Conservation (phyloP, 805 yeast species). For the Hanseniaspora clermontiae region DNA sequence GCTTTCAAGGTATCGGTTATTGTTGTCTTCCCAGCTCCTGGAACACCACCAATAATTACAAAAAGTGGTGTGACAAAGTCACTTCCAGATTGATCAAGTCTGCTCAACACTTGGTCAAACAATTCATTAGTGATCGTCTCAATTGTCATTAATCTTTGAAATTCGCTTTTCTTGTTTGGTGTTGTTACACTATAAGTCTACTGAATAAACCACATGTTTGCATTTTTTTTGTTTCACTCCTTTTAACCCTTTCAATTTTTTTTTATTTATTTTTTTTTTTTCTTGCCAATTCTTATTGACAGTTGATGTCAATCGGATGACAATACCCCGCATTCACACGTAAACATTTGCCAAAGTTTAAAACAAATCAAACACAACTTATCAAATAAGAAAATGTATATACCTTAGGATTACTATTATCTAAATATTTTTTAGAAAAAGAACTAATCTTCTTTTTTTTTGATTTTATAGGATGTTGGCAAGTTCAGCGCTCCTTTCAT, state of each 20-base stretch:
- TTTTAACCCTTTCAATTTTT: no score
- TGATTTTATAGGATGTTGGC: not conserved
- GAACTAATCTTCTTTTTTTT: not conserved
- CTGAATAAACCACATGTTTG: no score
- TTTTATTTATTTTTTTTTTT: no score
- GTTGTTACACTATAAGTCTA: no score
- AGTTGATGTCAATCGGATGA: not conserved
- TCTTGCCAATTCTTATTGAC: no score
- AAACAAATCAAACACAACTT: no score
- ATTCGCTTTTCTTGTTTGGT: no score
- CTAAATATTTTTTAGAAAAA: no score
- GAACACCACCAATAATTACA: constrained; percentile 58
- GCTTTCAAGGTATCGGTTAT: constrained; percentile 38
- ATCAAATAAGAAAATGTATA: not conserved
- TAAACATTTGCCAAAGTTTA: no score
- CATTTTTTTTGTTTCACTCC: no score
- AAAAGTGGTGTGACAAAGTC: constrained; percentile 19
- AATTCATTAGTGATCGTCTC: not conserved
- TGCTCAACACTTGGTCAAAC: not conserved
- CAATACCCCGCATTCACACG: not conserved
- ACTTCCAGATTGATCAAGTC: not conserved
- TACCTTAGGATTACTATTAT: no score
- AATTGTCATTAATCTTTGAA: not conserved
- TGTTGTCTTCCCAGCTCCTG: constrained; percentile 80
- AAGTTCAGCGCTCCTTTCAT: constrained; percentile 5